These are phyloP conservation scores for Xylaria venustula DNA, from an alignment of 495 filamentous ascomycete genomes.

Conservation along the genomic window DNA sequence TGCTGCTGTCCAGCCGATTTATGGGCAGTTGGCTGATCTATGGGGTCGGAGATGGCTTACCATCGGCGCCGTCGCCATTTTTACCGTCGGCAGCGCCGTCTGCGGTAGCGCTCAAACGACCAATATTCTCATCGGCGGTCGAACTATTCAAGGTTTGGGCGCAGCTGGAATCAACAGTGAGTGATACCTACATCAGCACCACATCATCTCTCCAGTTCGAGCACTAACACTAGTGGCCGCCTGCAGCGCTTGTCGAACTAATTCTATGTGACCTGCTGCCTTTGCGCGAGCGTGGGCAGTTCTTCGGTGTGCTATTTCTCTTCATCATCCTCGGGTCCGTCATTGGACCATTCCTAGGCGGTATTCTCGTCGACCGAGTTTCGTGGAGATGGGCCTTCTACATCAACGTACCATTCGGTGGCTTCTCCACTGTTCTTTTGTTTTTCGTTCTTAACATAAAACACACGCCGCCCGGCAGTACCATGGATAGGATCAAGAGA, in stretches of 20 bases:
- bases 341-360: slow-evolving; percentile 66
- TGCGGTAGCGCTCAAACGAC: slow-evolving; percentile 30
- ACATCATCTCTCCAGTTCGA: too few species aligned
- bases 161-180: slow-evolving; percentile 61
- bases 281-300: slow-evolving; percentile 61
- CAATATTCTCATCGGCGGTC: slow-evolving; percentile 67
- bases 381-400: slow-evolving; percentile 85
- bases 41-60: slow-evolving; percentile 49
- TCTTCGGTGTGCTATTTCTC: slow-evolving; percentile 36
- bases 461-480: not conserved
- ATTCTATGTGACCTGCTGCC: slow-evolving; percentile 68
- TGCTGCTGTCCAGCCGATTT: slow-evolving; percentile 28
- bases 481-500: not conserved
- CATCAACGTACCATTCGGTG: slow-evolving; percentile 74
- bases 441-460: slow-evolving; percentile 49
- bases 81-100: slow-evolving; percentile 42
- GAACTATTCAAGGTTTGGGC: slow-evolving; percentile 75
- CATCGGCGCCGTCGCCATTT: slow-evolving; percentile 40
- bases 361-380: slow-evolving; percentile 51
- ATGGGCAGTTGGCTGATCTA: slow-evolving; percentile 44
- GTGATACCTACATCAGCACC: not conserved
- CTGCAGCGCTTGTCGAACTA: slow-evolving; percentile 29
- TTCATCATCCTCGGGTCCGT: slow-evolving; percentile 59
- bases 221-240: not conserved
- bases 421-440: slow-evolving; percentile 58